Conservation (phyloP, 192 early-diverging fungal species). For the Radiomyces spectabilis region DNA sequence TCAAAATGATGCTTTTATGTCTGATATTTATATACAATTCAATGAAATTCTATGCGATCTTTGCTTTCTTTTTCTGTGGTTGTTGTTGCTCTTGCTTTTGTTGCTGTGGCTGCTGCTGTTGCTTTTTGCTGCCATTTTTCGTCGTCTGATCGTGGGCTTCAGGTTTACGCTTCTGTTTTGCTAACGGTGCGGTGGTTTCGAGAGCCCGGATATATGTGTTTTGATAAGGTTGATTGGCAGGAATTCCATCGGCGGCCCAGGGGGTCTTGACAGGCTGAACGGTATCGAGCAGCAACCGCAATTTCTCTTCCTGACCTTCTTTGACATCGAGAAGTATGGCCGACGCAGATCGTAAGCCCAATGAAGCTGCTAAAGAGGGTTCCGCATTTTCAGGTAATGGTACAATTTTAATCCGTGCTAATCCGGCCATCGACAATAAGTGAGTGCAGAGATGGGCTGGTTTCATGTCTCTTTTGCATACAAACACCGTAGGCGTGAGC, state of each 20-base stretch:
- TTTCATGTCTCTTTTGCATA: conserved; percentile 13
- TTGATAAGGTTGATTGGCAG: background rate
- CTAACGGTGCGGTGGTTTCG: conserved; percentile 8
- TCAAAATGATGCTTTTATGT: too few relatives aligned
- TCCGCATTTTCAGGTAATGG: conserved; percentile 1
- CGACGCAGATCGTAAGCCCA: background rate
- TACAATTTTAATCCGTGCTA: background rate
- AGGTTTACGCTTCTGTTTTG: too few relatives aligned
- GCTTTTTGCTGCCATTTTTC: too few relatives aligned
- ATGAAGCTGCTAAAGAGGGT: background rate
- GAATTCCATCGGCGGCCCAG: background rate
- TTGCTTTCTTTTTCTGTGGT: too few relatives aligned
- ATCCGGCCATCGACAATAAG: conserved; percentile 4
- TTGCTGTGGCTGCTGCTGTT: too few relatives aligned
- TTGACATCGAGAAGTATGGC: background rate
- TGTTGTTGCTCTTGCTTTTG: too few relatives aligned
- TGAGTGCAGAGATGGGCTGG: background rate
- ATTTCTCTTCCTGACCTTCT: background rate
- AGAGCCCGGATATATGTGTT: background rate
- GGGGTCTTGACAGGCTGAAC: background rate
- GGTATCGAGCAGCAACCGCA: background rate
- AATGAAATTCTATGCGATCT: too few relatives aligned
- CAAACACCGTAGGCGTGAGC: background rate
- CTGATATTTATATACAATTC: too few relatives aligned
- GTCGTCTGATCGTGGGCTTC: too few relatives aligned